Percentiles rank a stretch among this genome's conserved stretches.
These are phyloP conservation scores for Cercophora newfieldiana DNA, from an alignment of 495 filamentous ascomycete species.

Conservation along the genomic window DNA sequence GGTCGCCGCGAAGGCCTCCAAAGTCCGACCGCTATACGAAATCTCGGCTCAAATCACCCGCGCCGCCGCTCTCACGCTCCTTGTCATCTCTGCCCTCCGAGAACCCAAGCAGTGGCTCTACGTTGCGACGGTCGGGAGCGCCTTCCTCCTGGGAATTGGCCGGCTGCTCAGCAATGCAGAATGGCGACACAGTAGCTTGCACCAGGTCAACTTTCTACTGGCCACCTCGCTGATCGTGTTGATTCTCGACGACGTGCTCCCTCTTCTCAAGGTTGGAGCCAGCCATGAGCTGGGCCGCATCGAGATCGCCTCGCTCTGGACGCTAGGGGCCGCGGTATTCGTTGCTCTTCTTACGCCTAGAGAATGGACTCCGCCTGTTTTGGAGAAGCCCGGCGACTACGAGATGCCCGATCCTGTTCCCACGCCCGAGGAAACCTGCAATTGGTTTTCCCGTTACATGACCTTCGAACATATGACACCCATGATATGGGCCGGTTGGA, in stretches of 20 bases:
- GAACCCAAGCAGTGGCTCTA: slow-evolving; percentile 31
- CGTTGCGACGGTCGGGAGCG: slow-evolving; percentile 30
- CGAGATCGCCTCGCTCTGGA: slow-evolving; percentile 27
- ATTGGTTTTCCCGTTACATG: slow-evolving; percentile 48
- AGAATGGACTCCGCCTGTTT: slow-evolving; percentile 40
- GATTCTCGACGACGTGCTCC: slow-evolving; percentile 32
- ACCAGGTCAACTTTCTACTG: slow-evolving; percentile 41
- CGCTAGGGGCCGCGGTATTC: slow-evolving; percentile 32
- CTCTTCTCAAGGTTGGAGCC: slow-evolving; percentile 28
- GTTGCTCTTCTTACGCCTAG: slow-evolving; percentile 38
- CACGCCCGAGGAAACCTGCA: slow-evolving; percentile 52
- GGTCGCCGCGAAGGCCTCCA: slow-evolving; percentile 21
- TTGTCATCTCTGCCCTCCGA: slow-evolving; percentile 26
- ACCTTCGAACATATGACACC: slow-evolving; percentile 52
- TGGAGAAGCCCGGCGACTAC: slow-evolving; percentile 26
- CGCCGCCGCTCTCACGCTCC: slow-evolving; percentile 33
- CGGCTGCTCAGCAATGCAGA: slow-evolving; percentile 34
- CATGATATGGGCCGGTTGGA: slow-evolving; percentile 46
- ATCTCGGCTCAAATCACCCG: slow-evolving; percentile 36
- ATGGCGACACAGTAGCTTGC: slow-evolving; percentile 41
- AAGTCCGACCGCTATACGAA: slow-evolving; percentile 34
- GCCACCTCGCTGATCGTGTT: slow-evolving; percentile 30
- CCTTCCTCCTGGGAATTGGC: slow-evolving; percentile 38
- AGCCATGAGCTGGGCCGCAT: slow-evolving; percentile 19
- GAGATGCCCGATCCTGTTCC: slow-evolving; percentile 32